A percentile compares a stretch with the other conserved stretches of the same genome.
Evolutionary conservation across 2,329 filamentous ascomycete species (phyloP).

Genomic region (Berkeleyomyces rouxiae): DNA sequence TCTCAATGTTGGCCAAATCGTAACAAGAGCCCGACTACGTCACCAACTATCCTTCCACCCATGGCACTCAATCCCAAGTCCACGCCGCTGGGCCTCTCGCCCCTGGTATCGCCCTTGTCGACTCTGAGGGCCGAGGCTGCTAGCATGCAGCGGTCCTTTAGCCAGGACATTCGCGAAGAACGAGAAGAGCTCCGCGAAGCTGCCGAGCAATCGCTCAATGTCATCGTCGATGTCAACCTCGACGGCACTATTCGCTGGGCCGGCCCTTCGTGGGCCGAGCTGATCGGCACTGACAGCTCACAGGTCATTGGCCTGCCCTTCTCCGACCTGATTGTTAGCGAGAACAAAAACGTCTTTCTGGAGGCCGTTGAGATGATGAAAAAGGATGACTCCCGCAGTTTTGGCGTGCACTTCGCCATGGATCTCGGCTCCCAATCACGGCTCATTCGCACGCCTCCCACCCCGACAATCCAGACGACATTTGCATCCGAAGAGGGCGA

Average conservation of each 20-base stretch:
- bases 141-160: slow-evolving; percentile 51
- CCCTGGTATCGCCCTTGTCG: slow-evolving; percentile 23
- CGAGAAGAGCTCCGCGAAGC: slow-evolving; percentile 87
- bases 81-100: slow-evolving; percentile 4
- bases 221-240: slow-evolving; percentile 84
- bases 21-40: slow-evolving; percentile 6
- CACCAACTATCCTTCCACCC: neutral
- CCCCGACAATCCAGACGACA: slow-evolving; percentile 22
- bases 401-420: slow-evolving; percentile 69
- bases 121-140: slow-evolving; percentile 34
- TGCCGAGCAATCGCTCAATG: slow-evolving; percentile 89
- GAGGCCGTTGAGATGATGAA: slow-evolving; percentile 79
- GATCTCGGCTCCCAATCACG: slow-evolving; percentile 48
- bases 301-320: slow-evolving; percentile 62
- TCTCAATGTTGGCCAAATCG: slow-evolving; percentile 5
- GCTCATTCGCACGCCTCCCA: slow-evolving; percentile 3
- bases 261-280: slow-evolving; percentile 86
- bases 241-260: slow-evolving; percentile 89
- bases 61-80: slow-evolving; percentile 3
- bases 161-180: slow-evolving; percentile 82
- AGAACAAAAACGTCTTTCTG: slow-evolving; percentile 63
- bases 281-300: slow-evolving; percentile 64
- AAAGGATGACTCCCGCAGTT: slow-evolving; percentile 82
- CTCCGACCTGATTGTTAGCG: slow-evolving; percentile 59
- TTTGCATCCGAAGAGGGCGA: slow-evolving; percentile 13